A percentile compares a stretch with the other conserved stretches of the same genome.
phyloP scores from a whole-genome alignment of 331 rosid genomes.

The Erythrophleum ivorense region DNA sequence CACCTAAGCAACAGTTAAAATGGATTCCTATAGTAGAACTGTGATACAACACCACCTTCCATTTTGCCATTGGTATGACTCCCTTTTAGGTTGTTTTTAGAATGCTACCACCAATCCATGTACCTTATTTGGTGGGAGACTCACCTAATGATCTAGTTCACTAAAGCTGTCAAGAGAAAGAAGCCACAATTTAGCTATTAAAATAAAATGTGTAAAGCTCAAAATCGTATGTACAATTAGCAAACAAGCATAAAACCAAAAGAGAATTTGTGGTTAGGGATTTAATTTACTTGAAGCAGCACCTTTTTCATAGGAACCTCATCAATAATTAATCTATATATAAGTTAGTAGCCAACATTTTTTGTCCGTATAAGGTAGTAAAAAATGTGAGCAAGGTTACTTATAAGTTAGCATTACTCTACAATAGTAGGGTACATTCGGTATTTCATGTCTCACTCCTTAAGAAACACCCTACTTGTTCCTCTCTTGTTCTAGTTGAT shows the following conservation, averaged over 20 bases:
- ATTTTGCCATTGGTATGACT: neutral
- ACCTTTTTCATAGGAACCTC: neutral
- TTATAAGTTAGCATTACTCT: neutral
- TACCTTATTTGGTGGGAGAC: neutral
- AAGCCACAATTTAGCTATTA: accelerated
- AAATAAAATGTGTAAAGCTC: neutral
- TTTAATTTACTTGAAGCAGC: neutral
- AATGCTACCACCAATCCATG: neutral
- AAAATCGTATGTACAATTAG: neutral
- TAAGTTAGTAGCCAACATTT: accelerated
- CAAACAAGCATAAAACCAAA: neutral
- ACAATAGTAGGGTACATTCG: accelerated
- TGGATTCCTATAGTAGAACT: neutral
- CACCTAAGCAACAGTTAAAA: neutral
- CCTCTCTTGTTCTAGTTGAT: too few relatives aligned
- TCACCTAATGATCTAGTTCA: neutral
- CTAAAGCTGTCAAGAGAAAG: neutral
- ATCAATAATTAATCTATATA: neutral
- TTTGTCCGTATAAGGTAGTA: neutral
- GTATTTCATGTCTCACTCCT: neutral
- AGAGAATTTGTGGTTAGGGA: neutral
- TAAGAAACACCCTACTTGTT: too few relatives aligned
- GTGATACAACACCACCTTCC: too few relatives aligned
- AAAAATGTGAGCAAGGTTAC: accelerated
- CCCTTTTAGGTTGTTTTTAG: neutral